A percentile compares a stretch with the other conserved stretches of the same genome.
These are phyloP conservation scores for Petasospora rhodanensis DNA, from an alignment of 1,139 yeast genomes.

Conservation along the genomic window DNA sequence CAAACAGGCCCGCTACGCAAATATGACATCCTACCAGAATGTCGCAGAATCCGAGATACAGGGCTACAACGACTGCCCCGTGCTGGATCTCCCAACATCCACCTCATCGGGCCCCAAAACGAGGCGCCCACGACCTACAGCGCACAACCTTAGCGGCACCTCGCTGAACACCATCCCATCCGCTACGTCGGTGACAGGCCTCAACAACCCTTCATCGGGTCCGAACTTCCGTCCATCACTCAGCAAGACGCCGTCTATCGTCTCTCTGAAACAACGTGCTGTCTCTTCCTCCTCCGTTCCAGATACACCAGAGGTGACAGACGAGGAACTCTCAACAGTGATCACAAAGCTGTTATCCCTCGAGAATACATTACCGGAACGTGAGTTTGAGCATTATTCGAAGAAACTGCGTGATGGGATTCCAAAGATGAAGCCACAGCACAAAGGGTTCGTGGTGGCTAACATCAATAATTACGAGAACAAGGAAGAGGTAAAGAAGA, in stretches of 20 bases:
- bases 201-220: no score
- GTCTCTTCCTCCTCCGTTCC: neutral
- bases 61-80: conserved; percentile 27
- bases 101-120: conserved; percentile 4
- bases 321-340: conserved; percentile 2
- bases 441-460: conserved; percentile 3
- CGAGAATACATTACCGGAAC: conserved; percentile 28
- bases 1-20: no score
- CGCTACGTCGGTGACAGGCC: conserved; percentile 1
- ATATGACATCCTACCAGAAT: conserved; percentile 24
- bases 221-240: no score
- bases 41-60: conserved; percentile 23
- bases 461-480: conserved; percentile 7
- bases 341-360: conserved; percentile 2
- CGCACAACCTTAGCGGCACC: conserved; percentile 5
- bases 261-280: neutral
- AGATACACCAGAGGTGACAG: conserved; percentile 3
- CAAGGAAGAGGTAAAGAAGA: conserved; percentile 26
- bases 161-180: conserved; percentile 1
- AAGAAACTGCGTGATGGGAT: conserved; percentile 9
- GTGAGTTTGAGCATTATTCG: conserved; percentile 35
- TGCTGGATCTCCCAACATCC: conserved; percentile 10
- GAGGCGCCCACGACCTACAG: conserved; percentile 3
- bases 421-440: conserved; percentile 7
- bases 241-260: conserved; percentile 2